Conservation (phyloP, 108 stramenopile genomes). For the Pseudonitzschia multistriata region DNA sequence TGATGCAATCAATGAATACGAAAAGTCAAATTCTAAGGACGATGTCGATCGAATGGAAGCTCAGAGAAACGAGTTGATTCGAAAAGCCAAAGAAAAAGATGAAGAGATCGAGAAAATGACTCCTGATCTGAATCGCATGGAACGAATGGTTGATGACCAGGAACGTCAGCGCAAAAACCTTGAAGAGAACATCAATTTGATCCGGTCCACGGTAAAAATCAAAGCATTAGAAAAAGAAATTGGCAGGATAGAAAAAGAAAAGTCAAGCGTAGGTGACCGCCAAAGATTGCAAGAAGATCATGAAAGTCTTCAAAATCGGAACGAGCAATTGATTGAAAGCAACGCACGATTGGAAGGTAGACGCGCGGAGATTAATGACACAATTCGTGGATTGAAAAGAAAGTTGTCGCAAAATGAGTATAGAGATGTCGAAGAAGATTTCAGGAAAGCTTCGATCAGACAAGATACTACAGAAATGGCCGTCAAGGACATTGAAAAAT, state of each 20-base stretch:
- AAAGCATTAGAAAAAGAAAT: constrained; percentile 39
- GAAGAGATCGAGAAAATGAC: constrained; percentile 47
- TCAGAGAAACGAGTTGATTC: constrained; percentile 25
- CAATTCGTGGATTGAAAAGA: constrained; percentile 51
- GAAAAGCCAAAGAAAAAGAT: constrained; percentile 40
- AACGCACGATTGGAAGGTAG: constrained; percentile 57
- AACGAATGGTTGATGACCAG: constrained; percentile 61
- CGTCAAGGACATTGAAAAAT: constrained; percentile 90
- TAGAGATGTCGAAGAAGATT: constrained; percentile 84
- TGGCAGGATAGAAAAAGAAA: constrained; percentile 33
- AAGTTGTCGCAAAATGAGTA: constrained; percentile 75
- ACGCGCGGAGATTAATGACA: constrained; percentile 55
- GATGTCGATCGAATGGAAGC: constrained; percentile 35
- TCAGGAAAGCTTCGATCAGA: constrained; percentile 80
- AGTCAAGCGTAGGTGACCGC: constrained; percentile 41
- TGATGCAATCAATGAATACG: constrained; percentile 32
- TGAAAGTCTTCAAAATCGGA: constrained; percentile 28
- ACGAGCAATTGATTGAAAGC: constrained; percentile 27
- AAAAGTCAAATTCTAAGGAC: constrained; percentile 26
- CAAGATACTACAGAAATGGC: constrained; percentile 91
- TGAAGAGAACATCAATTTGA: constrained; percentile 62
- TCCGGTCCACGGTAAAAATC: constrained; percentile 30
- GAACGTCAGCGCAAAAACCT: constrained; percentile 64
- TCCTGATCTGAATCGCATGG: constrained; percentile 40
- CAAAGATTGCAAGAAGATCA: constrained; percentile 41